phyloP scores from a whole-genome alignment of 495 filamentous ascomycete genomes.

The Cladorrhinum samala region DNA sequence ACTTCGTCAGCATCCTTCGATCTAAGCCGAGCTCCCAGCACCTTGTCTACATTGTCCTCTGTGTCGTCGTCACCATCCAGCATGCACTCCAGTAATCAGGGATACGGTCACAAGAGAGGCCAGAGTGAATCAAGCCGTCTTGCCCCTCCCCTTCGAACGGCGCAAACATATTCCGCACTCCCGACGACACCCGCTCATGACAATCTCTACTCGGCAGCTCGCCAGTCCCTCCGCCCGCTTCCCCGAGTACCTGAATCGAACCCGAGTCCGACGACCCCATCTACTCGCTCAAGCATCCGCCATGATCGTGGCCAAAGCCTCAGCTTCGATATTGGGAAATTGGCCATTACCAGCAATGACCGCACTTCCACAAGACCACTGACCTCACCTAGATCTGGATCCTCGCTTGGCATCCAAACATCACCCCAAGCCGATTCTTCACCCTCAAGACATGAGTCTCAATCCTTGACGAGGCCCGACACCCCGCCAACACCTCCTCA shows the following conservation, averaged over 20 bases:
- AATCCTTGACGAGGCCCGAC: background rate
- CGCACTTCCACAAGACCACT: conserved; percentile 28
- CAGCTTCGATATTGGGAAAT: conserved; percentile 46
- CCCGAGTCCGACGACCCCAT: conserved; percentile 10
- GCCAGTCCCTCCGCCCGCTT: conserved; percentile 72
- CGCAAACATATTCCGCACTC: conserved; percentile 36
- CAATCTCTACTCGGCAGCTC: conserved; percentile 59
- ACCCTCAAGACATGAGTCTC: background rate
- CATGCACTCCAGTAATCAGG: conserved; percentile 35
- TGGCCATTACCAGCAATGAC: conserved; percentile 33
- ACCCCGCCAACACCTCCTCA: conserved; percentile 27
- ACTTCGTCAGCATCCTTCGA: conserved; percentile 56
- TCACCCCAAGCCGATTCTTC: background rate
- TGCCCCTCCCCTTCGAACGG: conserved; percentile 30
- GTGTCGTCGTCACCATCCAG: conserved; percentile 72
- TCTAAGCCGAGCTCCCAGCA: conserved; percentile 62
- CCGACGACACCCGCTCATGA: conserved; percentile 48
- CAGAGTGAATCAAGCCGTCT: conserved; percentile 61
- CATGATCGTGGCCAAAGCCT: conserved; percentile 46
- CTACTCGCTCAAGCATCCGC: conserved; percentile 13
- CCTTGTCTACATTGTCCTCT: conserved; percentile 21
- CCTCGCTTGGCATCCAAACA: background rate
- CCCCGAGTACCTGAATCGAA: conserved; percentile 53
- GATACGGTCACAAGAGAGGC: conserved; percentile 62
- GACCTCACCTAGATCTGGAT: background rate